phyloP scores from a whole-genome alignment of 768 basidiomycete genomes.

The Scleroderma citrinum region DNA sequence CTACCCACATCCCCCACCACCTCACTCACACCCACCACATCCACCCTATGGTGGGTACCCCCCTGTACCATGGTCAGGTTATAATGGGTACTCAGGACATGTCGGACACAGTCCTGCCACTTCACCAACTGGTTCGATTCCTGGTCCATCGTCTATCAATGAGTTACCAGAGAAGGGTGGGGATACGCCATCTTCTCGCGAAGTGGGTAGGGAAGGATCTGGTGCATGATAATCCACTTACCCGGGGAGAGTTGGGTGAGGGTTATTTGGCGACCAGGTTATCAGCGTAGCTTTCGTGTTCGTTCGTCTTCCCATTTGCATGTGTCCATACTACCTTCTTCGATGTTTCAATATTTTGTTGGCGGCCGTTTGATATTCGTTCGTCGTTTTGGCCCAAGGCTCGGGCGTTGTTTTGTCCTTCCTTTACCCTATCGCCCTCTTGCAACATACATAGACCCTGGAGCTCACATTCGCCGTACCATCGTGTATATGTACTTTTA shows the following conservation, averaged over 20 bases:
- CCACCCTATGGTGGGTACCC: conserved; percentile 23
- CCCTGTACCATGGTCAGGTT: conserved; percentile 20
- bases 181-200: not conserved
- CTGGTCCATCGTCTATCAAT: conserved; percentile 8
- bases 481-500: not conserved
- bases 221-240: not conserved
- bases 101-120: conserved; percentile 11
- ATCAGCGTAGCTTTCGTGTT: not conserved
- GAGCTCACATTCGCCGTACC: not conserved
- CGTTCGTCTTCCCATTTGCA: not conserved
- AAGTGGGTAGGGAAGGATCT: not conserved
- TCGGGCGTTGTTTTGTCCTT: not conserved
- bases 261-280: not conserved
- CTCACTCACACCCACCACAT: conserved; percentile 15
- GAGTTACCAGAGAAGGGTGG: conserved; percentile 20
- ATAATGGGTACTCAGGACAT: conserved; percentile 27
- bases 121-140: conserved; percentile 12
- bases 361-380: not conserved
- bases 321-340: not conserved
- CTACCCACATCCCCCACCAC: conserved; percentile 18
- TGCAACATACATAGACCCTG: not conserved
- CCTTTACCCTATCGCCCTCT: not conserved
- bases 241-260: not conserved
- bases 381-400: not conserved
- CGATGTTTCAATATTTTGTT: not conserved